phyloP scores from a whole-genome alignment of 140 eudicot species.

The Erigeron philadelphicus region DNA sequence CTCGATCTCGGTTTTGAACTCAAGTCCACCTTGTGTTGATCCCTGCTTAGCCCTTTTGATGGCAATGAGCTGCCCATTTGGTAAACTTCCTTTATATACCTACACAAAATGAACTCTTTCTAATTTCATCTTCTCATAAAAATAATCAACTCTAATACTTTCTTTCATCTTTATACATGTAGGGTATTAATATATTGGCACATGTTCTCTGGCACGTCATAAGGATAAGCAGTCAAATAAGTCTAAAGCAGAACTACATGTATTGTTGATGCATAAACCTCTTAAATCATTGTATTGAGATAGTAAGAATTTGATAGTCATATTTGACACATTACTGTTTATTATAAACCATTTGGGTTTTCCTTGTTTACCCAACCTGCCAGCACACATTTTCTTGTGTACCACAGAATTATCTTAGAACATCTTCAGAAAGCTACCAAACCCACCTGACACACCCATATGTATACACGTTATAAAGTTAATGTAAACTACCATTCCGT shows the following conservation, averaged over 20 bases:
- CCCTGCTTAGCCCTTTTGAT: slow-evolving; percentile 80
- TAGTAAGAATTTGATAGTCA: too few relatives aligned
- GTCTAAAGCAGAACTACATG: not conserved
- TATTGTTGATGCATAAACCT: not conserved
- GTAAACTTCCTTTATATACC: slow-evolving; percentile 83
- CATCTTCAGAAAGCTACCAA: not conserved
- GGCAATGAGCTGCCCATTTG: slow-evolving; percentile 62
- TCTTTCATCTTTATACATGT: slow-evolving; percentile 1
- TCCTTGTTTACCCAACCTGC: too few relatives aligned
- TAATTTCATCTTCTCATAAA: not conserved
- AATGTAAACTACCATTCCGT: slow-evolving; percentile 61
- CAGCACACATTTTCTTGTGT: too few relatives aligned
- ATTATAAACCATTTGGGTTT: too few relatives aligned
- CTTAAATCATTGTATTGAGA: too few relatives aligned
- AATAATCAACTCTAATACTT: not conserved
- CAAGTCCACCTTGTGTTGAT: slow-evolving; percentile 74
- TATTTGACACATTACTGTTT: too few relatives aligned
- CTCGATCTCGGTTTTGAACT: slow-evolving; percentile 94
- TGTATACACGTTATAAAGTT: not conserved
- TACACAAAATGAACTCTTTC: slow-evolving; percentile 25
- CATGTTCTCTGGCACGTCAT: not conserved
- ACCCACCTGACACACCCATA: not conserved
- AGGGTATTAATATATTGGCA: not conserved
- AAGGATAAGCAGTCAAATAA: not conserved
- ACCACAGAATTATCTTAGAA: not conserved